Evolutionary conservation across 192 early-diverging fungal genomes (phyloP), one percentile per base, ranked within the genome.

Genomic region (Physocladia obscura): DNA sequence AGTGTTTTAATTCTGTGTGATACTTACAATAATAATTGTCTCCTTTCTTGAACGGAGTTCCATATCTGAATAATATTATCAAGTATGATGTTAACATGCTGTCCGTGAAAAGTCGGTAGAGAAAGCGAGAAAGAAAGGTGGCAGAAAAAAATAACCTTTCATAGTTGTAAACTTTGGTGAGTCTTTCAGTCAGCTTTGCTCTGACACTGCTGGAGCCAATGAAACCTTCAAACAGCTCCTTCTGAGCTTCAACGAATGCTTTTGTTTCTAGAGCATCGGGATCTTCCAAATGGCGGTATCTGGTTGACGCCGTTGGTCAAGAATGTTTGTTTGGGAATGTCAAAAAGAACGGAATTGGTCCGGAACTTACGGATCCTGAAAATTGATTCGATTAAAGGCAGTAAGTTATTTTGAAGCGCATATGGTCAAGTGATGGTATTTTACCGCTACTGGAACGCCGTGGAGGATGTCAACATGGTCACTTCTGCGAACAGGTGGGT

Each of bases 211-310:
- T 67, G 47, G 71, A 74, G 32, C 52, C 32, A 40, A 90, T 49
- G 52, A 69, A 82, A 35, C 81, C 75, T 40, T 57, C 57, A 13
- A 80, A 67, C 30, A 89, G 29, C 67, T 73, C 67, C 67, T 82
- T 84, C 67, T 91, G 89, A 11, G 73, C 82, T n/a, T 86, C 72
- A 17, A 89, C 82, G 75, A 89, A 91, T 3, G 70, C 79, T 52
- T 82, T 75, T 60, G 88, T 91, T 67, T 89, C 81, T 31, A 78
- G 70, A 0, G 79, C 63, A 36, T 87, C 79, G 13, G 89, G 86
- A 50, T 89, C 83, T 63, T 91, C 90, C 22, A 91, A 73, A 84
- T 65, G 62, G 30, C 62, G 44, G 62, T 65, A 65, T 2, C 34
- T 32, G 21, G 49, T 27, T 30, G 1, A 31, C 52, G 44, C n/a